Evolutionary conservation across 352 stramenopile species (phyloP), one percentile per base, ranked within the genome.

Genomic region (Pythium brachiatum): DNA sequence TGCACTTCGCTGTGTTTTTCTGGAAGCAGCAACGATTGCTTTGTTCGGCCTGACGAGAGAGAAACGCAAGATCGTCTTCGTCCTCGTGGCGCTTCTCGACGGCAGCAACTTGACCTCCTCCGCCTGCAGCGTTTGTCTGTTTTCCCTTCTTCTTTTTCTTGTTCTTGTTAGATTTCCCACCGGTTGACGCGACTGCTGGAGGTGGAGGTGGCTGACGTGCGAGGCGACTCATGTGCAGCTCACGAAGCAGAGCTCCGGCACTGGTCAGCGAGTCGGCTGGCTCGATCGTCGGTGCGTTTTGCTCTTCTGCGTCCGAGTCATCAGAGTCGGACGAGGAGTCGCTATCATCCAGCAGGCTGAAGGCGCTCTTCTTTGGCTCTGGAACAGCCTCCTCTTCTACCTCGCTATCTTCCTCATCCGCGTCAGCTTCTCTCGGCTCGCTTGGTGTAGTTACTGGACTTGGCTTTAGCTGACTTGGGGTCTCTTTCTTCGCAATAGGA

Each of bases 61-160:
- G 75, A 64, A 88, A 93, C 41, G 69, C 81, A n/a, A 92, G 57
- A 48, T 94, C 83, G 36, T 90, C 76, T 55, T 92, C 81, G 27
- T 69, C 71, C 0, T 87, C 79, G 50, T 75, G 23, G 6, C 67
- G 47, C 12, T 69, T 53, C 9, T 74, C 68, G 8, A 84, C 64
- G 41, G 29, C 60, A 25, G 4, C 23, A 44, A 12, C 58, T 66
- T 16, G 18, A 25, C 78, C 57, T 76, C 78, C 31, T 55, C 44
- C 44, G n/a, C 44, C 25, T 26, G 44, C 21, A 21, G 44, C 44
- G 23, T 52, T 52, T 7, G 21, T 9, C 32, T 4, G 6, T 21
- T 32, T 52, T 7, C 21, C 44, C 51, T 75, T 84, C 51, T 75
- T 84, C 31, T 64, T 63, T 29, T 81, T 83, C 29, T 83, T 81